A percentile compares a stretch with the other conserved stretches of the same genome.
These are phyloP conservation scores for Candida broadrunensis DNA, from an alignment of 805 yeast species.

Conservation along the genomic window DNA sequence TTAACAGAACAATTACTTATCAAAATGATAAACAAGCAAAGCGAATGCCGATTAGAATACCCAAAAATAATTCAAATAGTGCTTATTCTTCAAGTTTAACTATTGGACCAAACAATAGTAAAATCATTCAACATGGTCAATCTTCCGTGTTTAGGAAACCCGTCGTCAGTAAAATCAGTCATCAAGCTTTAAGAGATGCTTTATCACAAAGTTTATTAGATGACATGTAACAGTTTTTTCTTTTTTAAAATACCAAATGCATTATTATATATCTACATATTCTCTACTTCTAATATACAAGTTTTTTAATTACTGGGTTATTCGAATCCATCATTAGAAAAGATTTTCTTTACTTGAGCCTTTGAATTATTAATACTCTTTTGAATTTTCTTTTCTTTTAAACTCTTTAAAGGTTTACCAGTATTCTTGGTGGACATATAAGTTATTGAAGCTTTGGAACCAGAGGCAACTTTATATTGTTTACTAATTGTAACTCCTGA, in stretches of 20 bases:
- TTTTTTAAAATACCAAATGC: neutral
- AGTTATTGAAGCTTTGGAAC: constrained; percentile 57
- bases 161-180: constrained; percentile 40
- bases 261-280: neutral
- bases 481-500: constrained; percentile 52
- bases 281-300: neutral
- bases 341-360: constrained; percentile 15
- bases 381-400: constrained; percentile 24
- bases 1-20: constrained; percentile 19
- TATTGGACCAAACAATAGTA: constrained; percentile 41
- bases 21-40: constrained; percentile 27
- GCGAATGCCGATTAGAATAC: constrained; percentile 26
- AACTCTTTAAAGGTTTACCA: constrained; percentile 21
- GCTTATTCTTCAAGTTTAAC: constrained; percentile 42
- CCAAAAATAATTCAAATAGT: constrained; percentile 11
- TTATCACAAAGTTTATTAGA: constrained; percentile 19
- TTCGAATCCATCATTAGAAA: constrained; percentile 18
- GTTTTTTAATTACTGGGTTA: neutral
- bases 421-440: constrained; percentile 39
- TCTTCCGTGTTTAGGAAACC: constrained; percentile 34
- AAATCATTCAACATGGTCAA: constrained; percentile 42
- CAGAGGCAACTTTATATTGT: constrained; percentile 52
- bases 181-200: constrained; percentile 48
- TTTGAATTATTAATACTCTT: constrained; percentile 18
- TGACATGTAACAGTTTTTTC: no score